Conservation (phyloP, 176 grass and related monocot genomes). For the Raddia guianensis region DNA sequence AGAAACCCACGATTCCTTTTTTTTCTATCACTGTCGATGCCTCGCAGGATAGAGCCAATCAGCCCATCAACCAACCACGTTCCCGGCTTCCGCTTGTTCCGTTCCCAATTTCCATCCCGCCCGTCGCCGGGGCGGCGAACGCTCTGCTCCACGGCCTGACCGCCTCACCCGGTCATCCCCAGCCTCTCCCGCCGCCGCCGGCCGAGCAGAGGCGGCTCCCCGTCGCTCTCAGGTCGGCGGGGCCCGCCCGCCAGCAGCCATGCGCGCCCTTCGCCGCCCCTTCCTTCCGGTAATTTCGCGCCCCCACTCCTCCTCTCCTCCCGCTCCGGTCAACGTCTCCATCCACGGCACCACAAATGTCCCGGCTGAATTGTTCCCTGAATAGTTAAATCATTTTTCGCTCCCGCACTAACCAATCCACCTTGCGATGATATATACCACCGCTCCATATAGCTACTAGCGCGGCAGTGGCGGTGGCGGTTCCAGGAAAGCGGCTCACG, state of each 20-base stretch:
- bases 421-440: slow-evolving; percentile 25
- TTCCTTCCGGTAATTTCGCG: slow-evolving; percentile 49
- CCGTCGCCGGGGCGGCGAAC: no score
- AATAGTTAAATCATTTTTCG: background rate
- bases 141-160: no score
- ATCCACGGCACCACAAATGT: background rate
- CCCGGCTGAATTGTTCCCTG: background rate
- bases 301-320: background rate
- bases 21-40: no score
- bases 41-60: background rate
- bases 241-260: slow-evolving; percentile 33
- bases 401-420: slow-evolving; percentile 26
- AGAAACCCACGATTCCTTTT: no score
- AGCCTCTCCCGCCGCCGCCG: slow-evolving; percentile 29
- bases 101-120: background rate
- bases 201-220: slow-evolving; percentile 16
- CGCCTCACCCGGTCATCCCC: no score
- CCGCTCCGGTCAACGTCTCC: slow-evolving; percentile 23
- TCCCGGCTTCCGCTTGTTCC: slow-evolving; percentile 24
- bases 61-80: slow-evolving; percentile 30
- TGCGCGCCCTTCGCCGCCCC: slow-evolving; percentile 34
- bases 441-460: slow-evolving; percentile 10
- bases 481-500: background rate
- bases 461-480: slow-evolving; percentile 23
- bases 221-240: slow-evolving; percentile 28